Evolutionary conservation across 225 moss, liverwort and hornwort genomes (phyloP).

Genomic region (Takakia lepidozioides): DNA sequence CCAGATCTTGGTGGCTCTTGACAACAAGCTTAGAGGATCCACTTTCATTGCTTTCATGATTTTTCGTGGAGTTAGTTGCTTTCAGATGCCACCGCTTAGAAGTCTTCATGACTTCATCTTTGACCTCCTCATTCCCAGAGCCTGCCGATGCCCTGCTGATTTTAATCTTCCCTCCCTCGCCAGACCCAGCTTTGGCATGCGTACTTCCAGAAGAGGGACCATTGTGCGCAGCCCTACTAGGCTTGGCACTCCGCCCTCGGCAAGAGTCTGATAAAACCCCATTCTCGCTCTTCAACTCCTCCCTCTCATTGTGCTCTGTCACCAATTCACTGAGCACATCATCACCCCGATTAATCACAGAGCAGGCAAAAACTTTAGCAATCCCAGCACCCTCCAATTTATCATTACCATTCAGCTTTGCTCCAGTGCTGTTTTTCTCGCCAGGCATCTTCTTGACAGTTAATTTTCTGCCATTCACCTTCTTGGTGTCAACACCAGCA

Average conservation of each 20-base stretch:
- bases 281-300: constrained; percentile 13
- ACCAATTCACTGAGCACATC: constrained; percentile 6
- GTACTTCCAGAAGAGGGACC: constrained; percentile 12
- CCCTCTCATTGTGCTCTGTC: constrained; percentile 4
- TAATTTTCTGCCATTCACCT: constrained; percentile 13
- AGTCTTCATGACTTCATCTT: constrained; percentile 55
- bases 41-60: constrained; percentile 30
- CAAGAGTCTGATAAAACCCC: neutral
- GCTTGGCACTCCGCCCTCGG: constrained; percentile 17
- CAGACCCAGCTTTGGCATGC: constrained; percentile 21
- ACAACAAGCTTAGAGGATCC: constrained; percentile 27
- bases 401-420: constrained; percentile 42
- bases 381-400: constrained; percentile 19
- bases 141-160: constrained; percentile 20
- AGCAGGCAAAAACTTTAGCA: constrained; percentile 7
- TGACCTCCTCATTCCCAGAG: constrained; percentile 21
- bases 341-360: constrained; percentile 22
- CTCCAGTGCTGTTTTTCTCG: constrained; percentile 21
- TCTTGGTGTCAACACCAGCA: constrained; percentile 2
- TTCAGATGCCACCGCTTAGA: constrained; percentile 46
- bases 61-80: constrained; percentile 16
- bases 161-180: constrained; percentile 20
- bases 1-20: constrained; percentile 28
- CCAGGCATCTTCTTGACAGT: constrained; percentile 28
- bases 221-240: constrained; percentile 14